A percentile compares a stretch with the other conserved stretches of the same genome.
Conservation (phyloP, 2,329 filamentous ascomycete genomes). For the Tolypocladium tropicale region DNA sequence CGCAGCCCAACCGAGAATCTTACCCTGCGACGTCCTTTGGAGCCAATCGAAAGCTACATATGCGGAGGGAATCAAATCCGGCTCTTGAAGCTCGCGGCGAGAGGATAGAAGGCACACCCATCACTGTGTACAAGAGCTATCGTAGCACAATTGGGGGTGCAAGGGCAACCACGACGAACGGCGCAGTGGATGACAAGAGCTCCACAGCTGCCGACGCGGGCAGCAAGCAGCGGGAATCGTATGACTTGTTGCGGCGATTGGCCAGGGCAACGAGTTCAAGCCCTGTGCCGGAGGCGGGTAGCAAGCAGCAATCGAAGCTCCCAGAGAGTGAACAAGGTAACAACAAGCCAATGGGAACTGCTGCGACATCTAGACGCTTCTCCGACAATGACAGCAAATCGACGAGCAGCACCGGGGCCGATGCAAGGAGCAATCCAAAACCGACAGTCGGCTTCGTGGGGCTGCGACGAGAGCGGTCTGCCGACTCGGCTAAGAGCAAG, state of each 20-base stretch:
- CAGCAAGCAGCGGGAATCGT: constrained; percentile 25
- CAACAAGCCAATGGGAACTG: constrained; percentile 2
- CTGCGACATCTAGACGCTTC: constrained; percentile 8
- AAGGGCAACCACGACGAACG: neutral
- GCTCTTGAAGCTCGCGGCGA: constrained; percentile 19
- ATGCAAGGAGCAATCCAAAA: constrained; percentile 14
- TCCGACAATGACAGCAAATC: constrained; percentile 9
- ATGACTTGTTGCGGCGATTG: constrained; percentile 38
- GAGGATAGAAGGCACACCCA: constrained; percentile 26
- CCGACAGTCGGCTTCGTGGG: constrained; percentile 37
- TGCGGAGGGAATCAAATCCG: constrained; percentile 10
- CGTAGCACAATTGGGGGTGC: constrained; percentile 1
- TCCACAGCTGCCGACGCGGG: neutral
- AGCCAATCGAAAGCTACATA: neutral
- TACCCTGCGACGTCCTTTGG: neutral
- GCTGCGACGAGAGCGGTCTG: constrained; percentile 30
- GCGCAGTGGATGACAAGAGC: neutral
- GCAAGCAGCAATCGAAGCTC: constrained; percentile 9
- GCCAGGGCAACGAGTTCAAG: constrained; percentile 37
- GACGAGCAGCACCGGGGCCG: constrained; percentile 6
- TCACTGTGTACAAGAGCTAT: constrained; percentile 26
- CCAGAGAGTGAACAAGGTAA: constrained; percentile 2
- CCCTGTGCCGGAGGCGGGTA: constrained; percentile 21
- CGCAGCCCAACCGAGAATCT: constrained; percentile 13
- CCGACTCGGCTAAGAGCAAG: constrained; percentile 38